Evolutionary conservation across 306 rosid genomes (phyloP), one percentile per base, ranked within the genome.

Genomic region (Acacia crassicarpa): DNA sequence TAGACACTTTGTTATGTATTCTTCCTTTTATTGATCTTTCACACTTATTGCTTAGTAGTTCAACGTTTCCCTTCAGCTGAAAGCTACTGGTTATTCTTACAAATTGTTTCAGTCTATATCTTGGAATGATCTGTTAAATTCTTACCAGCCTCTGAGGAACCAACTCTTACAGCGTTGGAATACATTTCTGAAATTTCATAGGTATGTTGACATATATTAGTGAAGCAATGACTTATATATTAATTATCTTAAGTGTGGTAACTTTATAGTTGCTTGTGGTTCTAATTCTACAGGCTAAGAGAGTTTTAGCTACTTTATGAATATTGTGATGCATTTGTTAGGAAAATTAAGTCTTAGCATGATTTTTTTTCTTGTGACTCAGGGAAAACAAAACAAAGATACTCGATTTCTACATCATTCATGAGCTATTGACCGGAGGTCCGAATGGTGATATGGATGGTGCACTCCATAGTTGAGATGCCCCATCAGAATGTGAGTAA

Each of bases 301-400:
- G 22, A 77, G 58, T 30, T 68, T 69, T 62, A 33, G 68, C 63
- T 30, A 20, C 59, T 69, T 22, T 76, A 30, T 41, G 32, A 20
- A 23, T 84, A 74, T 70, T 76, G 38, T 75, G 68, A 22, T 27
- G 75, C 65, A 20, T 72, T 16, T 72, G 53, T 35, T n/a, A 2
- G 43, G 72, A 66, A 62, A 41, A 62, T 70, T 20, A 54, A 54
- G 25, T 54, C 62, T 20, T 54, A n/a, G 62, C 62, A 2, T 54
- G 62, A 20, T 54, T 9, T 54, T 54, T n/a, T n/a, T 20, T 54
- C 11, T 54, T 54, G 25, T 54, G 62, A 6, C 62, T 0, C 86
- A 92, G 97, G 97, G 86, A 89, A 56, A 86, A 94, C 82, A 90
- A 85, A 81, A 92, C 91, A 73, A 89, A 87, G 86, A 88, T 94